Conservation (phyloP, 306 rosid species). For the Citrullus mucosospermus region DNA sequence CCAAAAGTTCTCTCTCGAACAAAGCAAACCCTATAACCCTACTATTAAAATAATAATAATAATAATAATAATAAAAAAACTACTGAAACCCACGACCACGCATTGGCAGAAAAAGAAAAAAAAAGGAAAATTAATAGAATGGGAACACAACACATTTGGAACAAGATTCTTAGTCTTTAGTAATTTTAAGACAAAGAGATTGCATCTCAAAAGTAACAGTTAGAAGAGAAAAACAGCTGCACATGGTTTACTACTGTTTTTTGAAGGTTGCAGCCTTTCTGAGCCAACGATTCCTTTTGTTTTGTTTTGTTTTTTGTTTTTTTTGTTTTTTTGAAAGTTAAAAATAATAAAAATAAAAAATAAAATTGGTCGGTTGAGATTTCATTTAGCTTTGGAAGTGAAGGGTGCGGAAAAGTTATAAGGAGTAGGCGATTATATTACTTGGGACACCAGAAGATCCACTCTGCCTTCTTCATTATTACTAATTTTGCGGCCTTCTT, state of each 20-base stretch:
- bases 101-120: neutral
- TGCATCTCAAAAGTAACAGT: neutral
- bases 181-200: neutral
- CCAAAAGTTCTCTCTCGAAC: neutral
- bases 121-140: neutral
- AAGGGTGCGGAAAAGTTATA: neutral
- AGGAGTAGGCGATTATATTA: neutral
- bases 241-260: neutral
- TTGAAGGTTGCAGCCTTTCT: neutral
- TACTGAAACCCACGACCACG: neutral
- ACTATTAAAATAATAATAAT: neutral
- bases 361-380: neutral
- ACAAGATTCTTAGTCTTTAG: neutral
- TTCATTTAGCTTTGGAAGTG: neutral
- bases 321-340: too few relatives aligned
- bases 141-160: neutral
- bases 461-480: neutral
- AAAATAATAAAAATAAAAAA: neutral
- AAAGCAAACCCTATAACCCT: neutral
- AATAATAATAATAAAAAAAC: too few relatives aligned
- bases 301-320: too few relatives aligned
- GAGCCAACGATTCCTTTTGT: constrained; percentile 1
- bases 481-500: neutral
- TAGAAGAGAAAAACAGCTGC: neutral
- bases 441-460: neutral